A percentile compares a stretch with the other conserved stretches of the same genome.
These are phyloP conservation scores for Phytophthora litchii DNA, from an alignment of 352 stramenopile genomes.

Conservation along the genomic window DNA sequence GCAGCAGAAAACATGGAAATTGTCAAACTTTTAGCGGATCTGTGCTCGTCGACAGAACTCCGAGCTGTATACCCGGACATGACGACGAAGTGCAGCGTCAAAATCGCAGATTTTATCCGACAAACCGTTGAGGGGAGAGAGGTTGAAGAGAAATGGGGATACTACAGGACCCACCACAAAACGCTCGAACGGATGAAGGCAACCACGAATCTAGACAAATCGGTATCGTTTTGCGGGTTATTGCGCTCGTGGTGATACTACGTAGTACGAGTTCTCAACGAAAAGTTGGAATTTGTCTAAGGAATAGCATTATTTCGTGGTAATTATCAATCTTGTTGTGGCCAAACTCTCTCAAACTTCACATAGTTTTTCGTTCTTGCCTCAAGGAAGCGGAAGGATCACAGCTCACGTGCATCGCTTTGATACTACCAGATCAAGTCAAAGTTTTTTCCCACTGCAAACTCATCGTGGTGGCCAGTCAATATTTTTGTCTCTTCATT, in stretches of 20 bases:
- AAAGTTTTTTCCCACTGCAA: no score
- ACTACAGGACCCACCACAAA: constrained; percentile 23
- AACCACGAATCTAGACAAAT: constrained; percentile 5
- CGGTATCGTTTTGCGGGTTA: constrained; percentile 22
- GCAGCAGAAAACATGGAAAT: constrained; percentile 8
- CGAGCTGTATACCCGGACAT: constrained; percentile 9
- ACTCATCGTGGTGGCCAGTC: no score
- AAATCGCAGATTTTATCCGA: constrained; percentile 16
- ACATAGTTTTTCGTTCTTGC: no score
- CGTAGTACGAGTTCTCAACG: no score
- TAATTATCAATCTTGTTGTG: no score
- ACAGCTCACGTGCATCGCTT: no score
- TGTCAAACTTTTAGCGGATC: constrained; percentile 15
- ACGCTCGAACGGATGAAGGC: constrained; percentile 24
- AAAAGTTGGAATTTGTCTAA: neutral
- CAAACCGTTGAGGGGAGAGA: constrained; percentile 19
- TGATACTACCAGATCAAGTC: no score
- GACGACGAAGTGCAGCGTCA: neutral
- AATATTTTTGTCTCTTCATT: no score
- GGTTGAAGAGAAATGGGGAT: constrained; percentile 30
- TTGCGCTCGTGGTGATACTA: constrained; percentile 26
- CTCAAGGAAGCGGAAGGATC: no score
- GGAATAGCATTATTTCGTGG: no score
- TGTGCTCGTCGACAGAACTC: constrained; percentile 21
- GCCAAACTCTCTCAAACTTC: no score